These are phyloP conservation scores for Paramecium sexaurelia DNA, from an alignment of 73 alveolate genomes.

Conservation along the genomic window DNA sequence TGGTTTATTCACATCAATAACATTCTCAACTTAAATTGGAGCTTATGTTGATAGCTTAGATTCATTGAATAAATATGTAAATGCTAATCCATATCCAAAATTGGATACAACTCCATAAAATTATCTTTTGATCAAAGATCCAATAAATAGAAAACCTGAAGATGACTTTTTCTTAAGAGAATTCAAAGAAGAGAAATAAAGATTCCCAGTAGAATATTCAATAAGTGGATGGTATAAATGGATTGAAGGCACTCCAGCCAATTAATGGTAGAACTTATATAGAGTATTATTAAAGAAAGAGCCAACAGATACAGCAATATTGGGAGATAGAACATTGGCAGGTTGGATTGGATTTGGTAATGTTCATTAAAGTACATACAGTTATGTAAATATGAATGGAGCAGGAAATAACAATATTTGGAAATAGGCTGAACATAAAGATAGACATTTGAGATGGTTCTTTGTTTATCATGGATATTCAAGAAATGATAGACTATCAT, in stretches of 20 bases:
- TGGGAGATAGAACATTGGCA: slow-evolving; percentile 52
- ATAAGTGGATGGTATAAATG: slow-evolving; percentile 53
- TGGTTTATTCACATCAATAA: slow-evolving; percentile 24
- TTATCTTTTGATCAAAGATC: not conserved
- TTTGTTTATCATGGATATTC: slow-evolving; percentile 38
- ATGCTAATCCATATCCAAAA: not conserved
- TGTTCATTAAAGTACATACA: slow-evolving; percentile 42
- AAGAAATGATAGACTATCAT: not conserved
- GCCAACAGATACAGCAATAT: slow-evolving; percentile 38
- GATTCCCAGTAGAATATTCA: slow-evolving; percentile 20
- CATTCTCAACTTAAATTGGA: not conserved
- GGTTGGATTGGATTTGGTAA: slow-evolving; percentile 37
- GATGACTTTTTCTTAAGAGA: not conserved
- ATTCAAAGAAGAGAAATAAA: not conserved
- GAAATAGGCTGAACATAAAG: slow-evolving; percentile 49
- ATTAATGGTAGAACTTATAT: slow-evolving; percentile 20
- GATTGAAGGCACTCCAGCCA: slow-evolving; percentile 42
- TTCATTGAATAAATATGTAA: not conserved
- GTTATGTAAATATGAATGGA: slow-evolving; percentile 60
- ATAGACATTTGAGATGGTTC: slow-evolving; percentile 43
- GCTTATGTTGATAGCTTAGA: not conserved
- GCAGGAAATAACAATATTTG: slow-evolving; percentile 57
- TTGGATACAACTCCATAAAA: slow-evolving; percentile 26
- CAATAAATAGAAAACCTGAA: slow-evolving; percentile 24
- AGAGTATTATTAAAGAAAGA: not conserved